Base-by-base conservation (phyloP, 768 basidiomycete genomes). In the Pleurotus tuoliensis region DNA sequence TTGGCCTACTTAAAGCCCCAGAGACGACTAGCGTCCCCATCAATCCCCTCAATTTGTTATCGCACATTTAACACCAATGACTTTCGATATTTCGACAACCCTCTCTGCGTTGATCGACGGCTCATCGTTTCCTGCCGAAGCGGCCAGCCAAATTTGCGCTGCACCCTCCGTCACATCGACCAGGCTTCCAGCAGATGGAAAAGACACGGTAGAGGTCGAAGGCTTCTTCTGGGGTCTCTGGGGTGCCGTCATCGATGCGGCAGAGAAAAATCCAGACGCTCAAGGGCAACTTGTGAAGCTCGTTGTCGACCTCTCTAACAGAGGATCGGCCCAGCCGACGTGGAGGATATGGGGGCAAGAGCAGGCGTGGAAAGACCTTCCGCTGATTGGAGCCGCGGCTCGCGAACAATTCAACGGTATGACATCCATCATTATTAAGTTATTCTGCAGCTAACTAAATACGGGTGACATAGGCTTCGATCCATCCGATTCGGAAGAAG, bases 281-380 rank as follows among this genome's bases (percentile, higher is more conserved):
- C 51, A 40, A 16, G 39, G 25, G 5, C 20, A 41, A 11, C 39
- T 53, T 8, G 51, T 53, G 38, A 25, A 53, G 51, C 39, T 53
- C 20, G 18, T 53, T 16, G 38, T 41, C n/a, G 51, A 40, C 15
- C 16, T 53, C 18, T 37, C 16, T 20, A 15, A 34, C 4, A 37
- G n/a, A 5, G 20, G 41, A 9, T 39, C 34, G 2, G 8, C 51
- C 9, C 37, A 39, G 20, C 20, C 51, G 11, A 51, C 27, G 9
- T 53, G 51, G 51, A 53, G 51, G 39, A 24, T 53, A 13, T 53
- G 51, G 51, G 51, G 51, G 18, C 39, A 20, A 41, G 51, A 53
- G 2, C 3, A 38, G n/a, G 13, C 51, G 15, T 53, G 51, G 51
- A 53, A 41, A 40, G 51, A 53, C 25, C 39, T 53, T 11, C 51